These are phyloP conservation scores for Termitomyces sp. DNA, from an alignment of 768 basidiomycete genomes.

Conservation along the genomic window DNA sequence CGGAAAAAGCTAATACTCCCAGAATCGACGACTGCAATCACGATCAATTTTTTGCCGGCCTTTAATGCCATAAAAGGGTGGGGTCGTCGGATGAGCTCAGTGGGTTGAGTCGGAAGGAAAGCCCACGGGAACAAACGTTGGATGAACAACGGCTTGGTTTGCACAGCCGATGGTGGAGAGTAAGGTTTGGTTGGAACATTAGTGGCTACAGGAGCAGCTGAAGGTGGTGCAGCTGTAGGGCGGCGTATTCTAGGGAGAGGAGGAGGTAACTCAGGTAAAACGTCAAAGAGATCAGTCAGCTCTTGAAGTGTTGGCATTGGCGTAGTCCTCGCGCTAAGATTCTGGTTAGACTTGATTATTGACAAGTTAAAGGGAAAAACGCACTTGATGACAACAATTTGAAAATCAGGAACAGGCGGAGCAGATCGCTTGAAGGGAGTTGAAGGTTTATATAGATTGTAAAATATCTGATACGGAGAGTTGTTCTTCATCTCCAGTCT, in stretches of 20 bases:
- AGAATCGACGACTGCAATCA: conserved; percentile 85
- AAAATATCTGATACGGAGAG: conserved; percentile 80
- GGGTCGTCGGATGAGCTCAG: conserved; percentile 28
- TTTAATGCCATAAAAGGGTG: conserved; percentile 82
- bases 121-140: conserved; percentile 22
- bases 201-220: conserved; percentile 1
- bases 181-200: background rate
- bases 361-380: background rate
- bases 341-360: background rate
- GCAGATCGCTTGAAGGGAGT: conserved; percentile 76
- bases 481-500: conserved; percentile 12
- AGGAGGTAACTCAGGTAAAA: conserved; percentile 62
- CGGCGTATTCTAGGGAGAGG: conserved; percentile 45
- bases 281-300: conserved; percentile 64
- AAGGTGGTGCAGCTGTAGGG: background rate
- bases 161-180: background rate
- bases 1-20: conserved; percentile 87
- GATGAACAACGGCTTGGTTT: conserved; percentile 17
- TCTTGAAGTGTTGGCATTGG: conserved; percentile 80
- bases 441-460: conserved; percentile 86
- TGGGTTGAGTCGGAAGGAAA: conserved; percentile 11
- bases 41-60: conserved; percentile 73
- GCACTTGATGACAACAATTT: conserved; percentile 81
- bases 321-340: conserved; percentile 69
- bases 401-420: conserved; percentile 80